Percentiles rank a stretch among this genome's conserved stretches.
Conservation (phyloP, 2,329 filamentous ascomycete genomes). For the Penicillium crustosum region DNA sequence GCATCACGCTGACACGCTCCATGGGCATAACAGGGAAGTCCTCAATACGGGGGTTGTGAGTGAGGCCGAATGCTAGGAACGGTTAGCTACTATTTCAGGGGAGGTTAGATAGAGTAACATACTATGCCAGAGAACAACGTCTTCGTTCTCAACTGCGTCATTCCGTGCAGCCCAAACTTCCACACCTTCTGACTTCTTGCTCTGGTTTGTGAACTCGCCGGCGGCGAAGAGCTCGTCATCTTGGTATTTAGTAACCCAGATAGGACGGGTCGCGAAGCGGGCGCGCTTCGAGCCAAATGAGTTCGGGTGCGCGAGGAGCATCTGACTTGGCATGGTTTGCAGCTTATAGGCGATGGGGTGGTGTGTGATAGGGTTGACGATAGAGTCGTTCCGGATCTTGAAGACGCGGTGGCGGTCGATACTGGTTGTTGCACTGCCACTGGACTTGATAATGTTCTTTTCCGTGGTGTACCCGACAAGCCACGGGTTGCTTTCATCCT, state of each 20-base stretch:
- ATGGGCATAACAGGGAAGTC: slow-evolving; percentile 69
- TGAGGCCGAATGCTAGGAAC: slow-evolving; percentile 52
- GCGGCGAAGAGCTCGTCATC: slow-evolving; percentile 55
- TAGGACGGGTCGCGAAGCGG: slow-evolving; percentile 53
- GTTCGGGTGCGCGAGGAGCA: slow-evolving; percentile 49
- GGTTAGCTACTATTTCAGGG: slow-evolving; percentile 3
- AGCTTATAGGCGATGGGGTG: slow-evolving; percentile 54
- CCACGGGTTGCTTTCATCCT: slow-evolving; percentile 59
- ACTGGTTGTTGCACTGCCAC: slow-evolving; percentile 55
- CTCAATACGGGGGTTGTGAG: slow-evolving; percentile 63
- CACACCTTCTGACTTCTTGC: slow-evolving; percentile 54
- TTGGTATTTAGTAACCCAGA: slow-evolving; percentile 56
- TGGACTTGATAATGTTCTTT: slow-evolving; percentile 50
- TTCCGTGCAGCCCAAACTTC: slow-evolving; percentile 51
- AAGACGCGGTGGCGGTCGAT: slow-evolving; percentile 51
- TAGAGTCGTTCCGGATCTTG: slow-evolving; percentile 53
- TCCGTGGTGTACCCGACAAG: slow-evolving; percentile 62
- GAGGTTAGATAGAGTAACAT: slow-evolving; percentile 15
- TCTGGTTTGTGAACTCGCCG: slow-evolving; percentile 55
- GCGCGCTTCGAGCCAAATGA: slow-evolving; percentile 50
- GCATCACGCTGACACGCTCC: slow-evolving; percentile 51
- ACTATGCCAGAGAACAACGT: slow-evolving; percentile 43
- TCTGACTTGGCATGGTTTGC: slow-evolving; percentile 49
- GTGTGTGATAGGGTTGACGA: slow-evolving; percentile 48
- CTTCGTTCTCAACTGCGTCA: slow-evolving; percentile 51